A percentile compares a stretch with the other conserved stretches of the same genome.
Conservation (phyloP, 306 rosid genomes). For the Inga laurina region DNA sequence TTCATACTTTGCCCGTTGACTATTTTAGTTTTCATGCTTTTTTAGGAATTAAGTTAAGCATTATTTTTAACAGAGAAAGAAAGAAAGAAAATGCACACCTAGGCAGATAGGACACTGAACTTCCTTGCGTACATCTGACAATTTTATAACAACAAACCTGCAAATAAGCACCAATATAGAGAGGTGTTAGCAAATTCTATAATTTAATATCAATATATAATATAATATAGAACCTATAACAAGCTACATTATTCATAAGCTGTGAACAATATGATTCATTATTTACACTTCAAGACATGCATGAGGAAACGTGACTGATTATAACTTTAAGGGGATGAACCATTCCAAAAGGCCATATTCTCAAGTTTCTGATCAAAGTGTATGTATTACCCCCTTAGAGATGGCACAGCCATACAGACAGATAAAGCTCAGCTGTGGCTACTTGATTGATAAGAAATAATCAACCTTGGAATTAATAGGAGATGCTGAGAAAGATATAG, state of each 20-base stretch:
- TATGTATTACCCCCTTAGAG: not conserved
- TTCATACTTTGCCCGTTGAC: not conserved
- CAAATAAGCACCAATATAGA: conserved; percentile 27
- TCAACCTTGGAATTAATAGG: not conserved
- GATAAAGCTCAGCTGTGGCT: not conserved
- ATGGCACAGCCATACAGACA: not conserved
- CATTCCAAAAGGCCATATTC: not conserved
- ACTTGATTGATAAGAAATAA: not conserved
- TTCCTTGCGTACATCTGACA: conserved; percentile 69
- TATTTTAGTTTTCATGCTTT: not conserved
- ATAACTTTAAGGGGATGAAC: not conserved
- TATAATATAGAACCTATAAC: not conserved
- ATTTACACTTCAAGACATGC: not conserved
- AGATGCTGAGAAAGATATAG: not conserved
- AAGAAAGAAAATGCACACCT: conserved; percentile 37
- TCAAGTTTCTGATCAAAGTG: not conserved
- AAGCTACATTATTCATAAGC: not conserved
- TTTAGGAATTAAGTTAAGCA: not conserved
- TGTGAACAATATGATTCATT: not conserved
- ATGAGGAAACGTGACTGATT: not conserved
- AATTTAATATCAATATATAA: not conserved
- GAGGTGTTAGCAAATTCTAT: conserved; percentile 14
- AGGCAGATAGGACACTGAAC: conserved; percentile 81
- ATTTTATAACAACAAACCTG: conserved; percentile 55
- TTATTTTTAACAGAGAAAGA: not conserved